A percentile compares a stretch with the other conserved stretches of the same genome.
phyloP scores from a whole-genome alignment of 805 yeast species.

The Candida pseudoglaebosa region DNA sequence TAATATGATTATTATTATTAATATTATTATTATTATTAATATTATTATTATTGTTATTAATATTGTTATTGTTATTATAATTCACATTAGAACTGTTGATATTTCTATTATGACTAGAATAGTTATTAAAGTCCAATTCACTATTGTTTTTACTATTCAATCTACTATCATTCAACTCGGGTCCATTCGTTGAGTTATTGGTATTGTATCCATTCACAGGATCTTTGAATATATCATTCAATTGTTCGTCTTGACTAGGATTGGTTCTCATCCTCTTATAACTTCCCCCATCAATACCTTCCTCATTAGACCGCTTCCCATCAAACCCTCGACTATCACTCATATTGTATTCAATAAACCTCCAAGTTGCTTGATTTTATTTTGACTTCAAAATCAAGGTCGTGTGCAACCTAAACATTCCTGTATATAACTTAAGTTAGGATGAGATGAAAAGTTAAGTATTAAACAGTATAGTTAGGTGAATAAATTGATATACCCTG shows the following conservation, averaged over 20 bases:
- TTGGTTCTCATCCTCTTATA: constrained; percentile 3
- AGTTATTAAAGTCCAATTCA: not conserved
- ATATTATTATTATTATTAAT: not conserved
- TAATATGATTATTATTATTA: not conserved
- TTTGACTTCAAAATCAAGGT: too few species aligned
- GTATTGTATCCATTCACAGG: constrained; percentile 5
- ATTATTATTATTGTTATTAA: not conserved
- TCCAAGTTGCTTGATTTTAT: too few species aligned
- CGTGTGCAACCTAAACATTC: too few species aligned
- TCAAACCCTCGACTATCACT: not conserved
- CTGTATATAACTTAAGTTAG: too few species aligned
- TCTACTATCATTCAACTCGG: not conserved
- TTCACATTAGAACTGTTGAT: too few species aligned
- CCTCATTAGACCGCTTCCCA: constrained; percentile 2
- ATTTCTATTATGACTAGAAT: too few species aligned
- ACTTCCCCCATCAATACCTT: constrained; percentile 1
- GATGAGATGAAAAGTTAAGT: too few species aligned
- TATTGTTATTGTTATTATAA: not conserved
- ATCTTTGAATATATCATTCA: constrained; percentile 21
- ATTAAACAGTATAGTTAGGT: too few species aligned
- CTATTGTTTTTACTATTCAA: not conserved
- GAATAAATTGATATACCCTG: too few species aligned
- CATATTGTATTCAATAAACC: not conserved
- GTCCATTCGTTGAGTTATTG: not conserved
- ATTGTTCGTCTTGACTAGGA: constrained; percentile 16